phyloP scores from a whole-genome alignment of 495 filamentous ascomycete genomes.

The Neurospora sp. region DNA sequence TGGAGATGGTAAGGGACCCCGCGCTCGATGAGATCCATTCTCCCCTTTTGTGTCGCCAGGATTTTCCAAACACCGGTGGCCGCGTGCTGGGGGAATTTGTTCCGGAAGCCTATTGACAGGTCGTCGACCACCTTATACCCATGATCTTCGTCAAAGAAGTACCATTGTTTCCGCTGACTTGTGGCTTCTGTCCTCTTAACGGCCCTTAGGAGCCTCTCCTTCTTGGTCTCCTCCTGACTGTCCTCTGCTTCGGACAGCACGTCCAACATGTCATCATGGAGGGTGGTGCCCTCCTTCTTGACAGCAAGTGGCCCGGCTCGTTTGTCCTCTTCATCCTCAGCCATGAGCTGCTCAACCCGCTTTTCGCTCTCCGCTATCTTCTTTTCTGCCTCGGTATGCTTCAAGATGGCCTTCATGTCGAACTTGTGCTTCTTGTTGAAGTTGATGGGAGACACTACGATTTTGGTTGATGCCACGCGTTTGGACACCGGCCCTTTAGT shows the following conservation, averaged over 20 bases:
- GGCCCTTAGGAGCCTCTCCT: slow-evolving; percentile 54
- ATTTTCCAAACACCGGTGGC: slow-evolving; percentile 27
- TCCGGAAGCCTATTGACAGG: slow-evolving; percentile 19
- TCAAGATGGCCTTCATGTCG: slow-evolving; percentile 55
- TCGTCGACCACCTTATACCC: slow-evolving; percentile 1
- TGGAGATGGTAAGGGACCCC: slow-evolving; percentile 56
- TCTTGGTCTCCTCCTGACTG: slow-evolving; percentile 43
- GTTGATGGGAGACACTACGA: slow-evolving; percentile 32
- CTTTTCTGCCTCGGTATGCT: slow-evolving; percentile 46
- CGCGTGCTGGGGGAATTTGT: slow-evolving; percentile 21
- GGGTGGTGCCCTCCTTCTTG: slow-evolving; percentile 8
- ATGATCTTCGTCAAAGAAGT: slow-evolving; percentile 48
- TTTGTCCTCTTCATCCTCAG: slow-evolving; percentile 17
- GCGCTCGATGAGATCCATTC: slow-evolving; percentile 56
- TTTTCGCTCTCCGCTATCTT: slow-evolving; percentile 47
- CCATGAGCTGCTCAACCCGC: slow-evolving; percentile 29
- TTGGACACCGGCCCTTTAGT: background rate
- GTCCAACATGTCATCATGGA: slow-evolving; percentile 27
- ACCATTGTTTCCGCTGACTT: slow-evolving; percentile 44
- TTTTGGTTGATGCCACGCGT: slow-evolving; percentile 2
- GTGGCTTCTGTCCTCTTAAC: slow-evolving; percentile 67
- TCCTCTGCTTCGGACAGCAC: slow-evolving; percentile 37
- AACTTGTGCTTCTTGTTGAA: slow-evolving; percentile 52
- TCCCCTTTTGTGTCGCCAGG: slow-evolving; percentile 36
- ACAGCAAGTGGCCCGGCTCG: slow-evolving; percentile 10